phyloP scores from a whole-genome alignment of 2,329 filamentous ascomycete species.

The Xylaria sp. region DNA sequence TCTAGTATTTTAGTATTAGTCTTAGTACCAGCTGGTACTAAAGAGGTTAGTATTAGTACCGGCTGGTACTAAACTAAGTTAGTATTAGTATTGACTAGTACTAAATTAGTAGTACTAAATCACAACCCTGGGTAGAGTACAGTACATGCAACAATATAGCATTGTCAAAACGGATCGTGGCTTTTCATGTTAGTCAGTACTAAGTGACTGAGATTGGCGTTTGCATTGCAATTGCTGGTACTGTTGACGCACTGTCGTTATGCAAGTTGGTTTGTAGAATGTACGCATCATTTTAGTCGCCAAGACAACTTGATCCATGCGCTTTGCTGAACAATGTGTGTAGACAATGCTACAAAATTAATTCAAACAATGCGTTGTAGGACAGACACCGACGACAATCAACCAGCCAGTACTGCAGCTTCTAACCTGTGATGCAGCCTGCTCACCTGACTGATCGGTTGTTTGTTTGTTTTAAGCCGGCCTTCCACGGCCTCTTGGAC shows the following conservation, averaged over 20 bases:
- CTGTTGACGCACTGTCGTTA: slow-evolving; percentile 32
- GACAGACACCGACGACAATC: slow-evolving; percentile 7
- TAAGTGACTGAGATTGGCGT: slow-evolving; percentile 11
- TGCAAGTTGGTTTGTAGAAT: slow-evolving; percentile 34
- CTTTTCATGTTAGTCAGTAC: slow-evolving; percentile 18
- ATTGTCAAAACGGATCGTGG: slow-evolving; percentile 23
- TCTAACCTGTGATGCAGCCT: neutral
- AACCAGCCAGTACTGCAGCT: neutral
- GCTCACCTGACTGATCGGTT: slow-evolving; percentile 31
- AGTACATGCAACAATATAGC: slow-evolving; percentile 1
- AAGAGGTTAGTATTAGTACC: too few relatives aligned
- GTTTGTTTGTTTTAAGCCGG: slow-evolving; percentile 27
- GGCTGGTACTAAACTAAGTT: too few relatives aligned
- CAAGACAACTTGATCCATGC: slow-evolving; percentile 21
- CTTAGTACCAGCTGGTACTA: too few relatives aligned
- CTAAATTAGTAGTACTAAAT: too few relatives aligned
- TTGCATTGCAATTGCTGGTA: slow-evolving; percentile 21
- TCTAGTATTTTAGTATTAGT: too few relatives aligned
- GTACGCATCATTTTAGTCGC: slow-evolving; percentile 19
- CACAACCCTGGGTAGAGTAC: neutral
- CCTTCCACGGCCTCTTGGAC: slow-evolving; percentile 32
- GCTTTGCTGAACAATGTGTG: slow-evolving; percentile 9
- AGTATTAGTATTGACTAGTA: too few relatives aligned
- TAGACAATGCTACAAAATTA: slow-evolving; percentile 20
- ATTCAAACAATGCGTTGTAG: slow-evolving; percentile 23